These are phyloP conservation scores for Acer yangbiense DNA, from an alignment of 345 rosid species.

Conservation along the genomic window DNA sequence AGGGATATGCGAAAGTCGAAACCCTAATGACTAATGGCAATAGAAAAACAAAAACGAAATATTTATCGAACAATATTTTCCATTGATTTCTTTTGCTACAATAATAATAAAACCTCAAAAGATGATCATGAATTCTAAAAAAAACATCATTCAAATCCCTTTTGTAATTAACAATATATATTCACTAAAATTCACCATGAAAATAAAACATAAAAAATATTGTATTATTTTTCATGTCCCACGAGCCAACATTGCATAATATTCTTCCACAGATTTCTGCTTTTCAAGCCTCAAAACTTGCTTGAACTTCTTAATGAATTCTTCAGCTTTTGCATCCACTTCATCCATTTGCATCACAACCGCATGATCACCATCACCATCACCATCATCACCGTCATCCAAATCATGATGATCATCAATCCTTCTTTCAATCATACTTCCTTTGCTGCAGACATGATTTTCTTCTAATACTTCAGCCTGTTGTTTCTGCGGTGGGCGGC, in stretches of 20 bases:
- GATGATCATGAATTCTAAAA: neutral
- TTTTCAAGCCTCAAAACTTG: conserved; percentile 22
- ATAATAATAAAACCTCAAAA: neutral
- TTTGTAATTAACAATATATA: neutral
- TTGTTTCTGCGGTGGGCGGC: neutral
- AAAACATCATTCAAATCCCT: neutral
- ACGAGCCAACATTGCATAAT: conserved; percentile 17
- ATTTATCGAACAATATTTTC: no score
- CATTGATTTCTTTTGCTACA: neutral
- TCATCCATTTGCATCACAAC: conserved; percentile 2
- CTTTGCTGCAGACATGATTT: neutral
- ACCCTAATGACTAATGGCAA: neutral
- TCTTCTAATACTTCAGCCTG: neutral
- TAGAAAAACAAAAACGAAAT: no score
- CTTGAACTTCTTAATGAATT: conserved; percentile 8
- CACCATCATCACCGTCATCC: neutral
- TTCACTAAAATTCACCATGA: no score
- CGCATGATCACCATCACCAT: neutral
- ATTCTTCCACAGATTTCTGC: conserved; percentile 24
- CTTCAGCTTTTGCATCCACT: conserved; percentile 32
- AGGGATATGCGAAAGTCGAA: no score
- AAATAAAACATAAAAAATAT: no score
- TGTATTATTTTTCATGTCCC: neutral
- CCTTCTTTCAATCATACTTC: neutral
- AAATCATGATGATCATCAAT: neutral